Percentiles rank a stretch among this genome's conserved stretches.
Evolutionary conservation across 768 basidiomycete species (phyloP).

Genomic region (Lactarius deliciosus): DNA sequence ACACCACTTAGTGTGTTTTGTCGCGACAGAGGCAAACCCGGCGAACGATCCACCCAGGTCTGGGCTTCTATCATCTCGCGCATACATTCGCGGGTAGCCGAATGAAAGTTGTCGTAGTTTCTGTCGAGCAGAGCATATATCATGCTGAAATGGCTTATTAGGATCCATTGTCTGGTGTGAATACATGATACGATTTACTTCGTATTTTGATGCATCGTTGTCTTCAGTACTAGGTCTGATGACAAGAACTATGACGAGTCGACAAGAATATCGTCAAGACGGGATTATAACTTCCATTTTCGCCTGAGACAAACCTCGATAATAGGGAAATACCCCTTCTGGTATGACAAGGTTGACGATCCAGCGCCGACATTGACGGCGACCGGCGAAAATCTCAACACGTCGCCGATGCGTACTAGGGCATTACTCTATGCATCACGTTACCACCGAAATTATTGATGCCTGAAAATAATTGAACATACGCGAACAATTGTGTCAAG

Average conservation of each 20-base stretch:
- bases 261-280: background rate
- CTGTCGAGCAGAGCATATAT: constrained; percentile 34
- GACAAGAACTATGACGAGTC: constrained; percentile 34
- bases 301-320: constrained; percentile 31
- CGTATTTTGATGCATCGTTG: constrained; percentile 35
- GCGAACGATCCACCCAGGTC: constrained; percentile 33
- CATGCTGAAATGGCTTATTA: constrained; percentile 18
- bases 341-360: constrained; percentile 34
- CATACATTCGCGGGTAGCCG: constrained; percentile 31
- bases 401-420: constrained; percentile 36
- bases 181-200: constrained; percentile 30
- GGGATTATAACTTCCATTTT: background rate
- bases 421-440: constrained; percentile 31
- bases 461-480: constrained; percentile 8
- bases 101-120: constrained; percentile 33
- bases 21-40: constrained; percentile 13
- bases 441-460: background rate
- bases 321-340: constrained; percentile 37
- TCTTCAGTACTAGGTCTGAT: constrained; percentile 36
- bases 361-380: constrained; percentile 24
- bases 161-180: background rate
- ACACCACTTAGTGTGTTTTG: constrained; percentile 32
- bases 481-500: constrained; percentile 33
- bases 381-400: constrained; percentile 33
- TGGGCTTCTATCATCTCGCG: constrained; percentile 28